Evolutionary conservation across 139 green algal genomes (phyloP).

Genomic region (Bryopsis sp.): DNA sequence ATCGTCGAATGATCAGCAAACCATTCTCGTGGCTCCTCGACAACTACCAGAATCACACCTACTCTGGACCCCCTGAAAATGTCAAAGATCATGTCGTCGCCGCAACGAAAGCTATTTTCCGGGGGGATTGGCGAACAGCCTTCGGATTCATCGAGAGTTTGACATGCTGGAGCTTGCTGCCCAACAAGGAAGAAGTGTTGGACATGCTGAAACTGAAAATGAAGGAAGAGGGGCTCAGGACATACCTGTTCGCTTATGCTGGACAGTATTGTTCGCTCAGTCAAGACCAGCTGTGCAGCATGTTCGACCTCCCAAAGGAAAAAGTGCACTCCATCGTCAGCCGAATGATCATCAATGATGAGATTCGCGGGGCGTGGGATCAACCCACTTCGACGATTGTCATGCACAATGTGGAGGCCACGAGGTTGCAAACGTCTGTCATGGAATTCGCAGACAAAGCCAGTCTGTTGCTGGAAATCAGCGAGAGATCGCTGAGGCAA

Average conservation of each 20-base stretch:
- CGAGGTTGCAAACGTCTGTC: constrained; percentile 69
- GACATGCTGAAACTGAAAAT: constrained; percentile 67
- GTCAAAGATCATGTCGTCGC: constrained; percentile 96
- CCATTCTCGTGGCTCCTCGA: constrained; percentile 85
- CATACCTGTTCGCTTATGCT: constrained; percentile 84
- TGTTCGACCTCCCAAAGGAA: constrained; percentile 82
- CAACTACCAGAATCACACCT: constrained; percentile 88
- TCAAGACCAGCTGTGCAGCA: constrained; percentile 71
- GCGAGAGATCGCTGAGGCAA: constrained; percentile 74
- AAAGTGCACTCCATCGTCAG: constrained; percentile 65
- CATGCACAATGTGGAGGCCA: constrained; percentile 75
- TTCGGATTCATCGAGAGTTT: constrained; percentile 55
- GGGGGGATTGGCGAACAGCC: constrained; percentile 76
- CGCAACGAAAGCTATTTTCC: constrained; percentile 57
- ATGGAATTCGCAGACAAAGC: constrained; percentile 70
- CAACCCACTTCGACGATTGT: constrained; percentile 88
- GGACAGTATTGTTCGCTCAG: constrained; percentile 77
- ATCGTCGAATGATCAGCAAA: constrained; percentile 65
- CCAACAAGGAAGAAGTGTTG: constrained; percentile 51
- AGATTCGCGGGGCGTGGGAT: constrained; percentile 85
- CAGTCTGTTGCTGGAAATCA: constrained; percentile 82
- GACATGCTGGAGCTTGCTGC: constrained; percentile 69
- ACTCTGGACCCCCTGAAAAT: constrained; percentile 90
- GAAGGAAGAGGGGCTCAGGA: constrained; percentile 81
- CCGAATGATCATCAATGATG: constrained; percentile 86